Evolutionary conservation across 495 filamentous ascomycete species (phyloP), one percentile per base, ranked within the genome.

Genomic region (Penicillium canescens): DNA sequence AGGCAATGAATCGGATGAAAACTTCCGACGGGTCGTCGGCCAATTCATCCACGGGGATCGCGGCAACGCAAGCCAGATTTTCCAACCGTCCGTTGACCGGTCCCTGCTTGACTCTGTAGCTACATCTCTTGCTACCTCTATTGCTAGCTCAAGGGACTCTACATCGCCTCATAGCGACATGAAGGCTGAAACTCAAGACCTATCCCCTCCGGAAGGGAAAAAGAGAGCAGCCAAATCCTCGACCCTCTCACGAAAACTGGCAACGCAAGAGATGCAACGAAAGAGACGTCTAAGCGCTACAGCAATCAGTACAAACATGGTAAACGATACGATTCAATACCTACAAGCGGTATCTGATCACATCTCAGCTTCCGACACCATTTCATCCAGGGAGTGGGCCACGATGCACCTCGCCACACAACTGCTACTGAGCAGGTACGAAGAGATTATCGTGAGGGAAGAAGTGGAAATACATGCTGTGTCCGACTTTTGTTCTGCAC

Each of bases 301-400:
- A 34, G 33, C 2, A 33, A 34, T 45, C 9, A 45, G n/a, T 34
- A 45, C 5, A 6, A 18, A 45, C 6, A 1, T 45, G n/a, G 9
- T 45, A 6, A 33, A 18, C 42, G 42, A 45, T 18, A 45, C n/a
- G 31, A 45, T 45, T 34, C n/a, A 45, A 45, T 45, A 45, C 26
- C n/a, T 45, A 34, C n/a, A 45, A 45, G 33, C n/a, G 26, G 26
- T 45, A 34, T 45, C 42, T 14, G 26, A 45, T 28, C 26, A 14
- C 5, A 34, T 45, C 42, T 45, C 33, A 16, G 18, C 20, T 14
- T 33, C 26, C 7, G 26, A 45, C 26, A 45, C 42, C 13, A 45
- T 45, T 14, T 34, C 42, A 11, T 34, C 26, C n/a, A 45, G 12
- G 26, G 24, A 45, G 42, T 45, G 26, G 42, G 42, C 7, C 11